Conservation (phyloP, 1,139 yeast species). For the Pichia sp. region DNA sequence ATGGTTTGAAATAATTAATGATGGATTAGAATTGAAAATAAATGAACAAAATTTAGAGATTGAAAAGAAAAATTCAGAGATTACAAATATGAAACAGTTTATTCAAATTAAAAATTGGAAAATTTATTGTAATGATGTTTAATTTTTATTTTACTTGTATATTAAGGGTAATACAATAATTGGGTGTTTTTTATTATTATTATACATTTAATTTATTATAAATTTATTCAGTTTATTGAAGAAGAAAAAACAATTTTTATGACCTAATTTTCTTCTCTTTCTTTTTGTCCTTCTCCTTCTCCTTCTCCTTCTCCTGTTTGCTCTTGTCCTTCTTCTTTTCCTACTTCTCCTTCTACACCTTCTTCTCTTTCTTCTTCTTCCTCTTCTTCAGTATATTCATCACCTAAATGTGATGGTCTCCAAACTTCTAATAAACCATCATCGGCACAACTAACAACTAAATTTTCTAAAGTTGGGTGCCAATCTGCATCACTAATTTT, state of each 20-base stretch:
- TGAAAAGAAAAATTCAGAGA: constrained; percentile 22
- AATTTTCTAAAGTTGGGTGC: constrained; percentile 40
- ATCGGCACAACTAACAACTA: constrained; percentile 45
- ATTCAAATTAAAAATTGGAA: constrained; percentile 36
- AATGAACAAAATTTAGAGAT: constrained; percentile 32
- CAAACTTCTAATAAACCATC: constrained; percentile 49
- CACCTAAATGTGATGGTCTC: constrained; percentile 48
- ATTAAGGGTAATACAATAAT: too few relatives aligned
- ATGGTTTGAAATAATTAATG: constrained; percentile 55
- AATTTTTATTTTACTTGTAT: too few relatives aligned
- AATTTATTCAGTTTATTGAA: background rate
- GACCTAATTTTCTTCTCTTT: constrained; percentile 1
- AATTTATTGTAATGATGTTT: constrained; percentile 10
- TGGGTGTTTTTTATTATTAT: too few relatives aligned
- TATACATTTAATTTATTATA: background rate
- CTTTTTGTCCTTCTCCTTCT: background rate
- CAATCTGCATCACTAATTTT: constrained; percentile 45
- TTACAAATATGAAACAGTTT: constrained; percentile 31
- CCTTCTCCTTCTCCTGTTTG: background rate
- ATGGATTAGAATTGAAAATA: constrained; percentile 35
- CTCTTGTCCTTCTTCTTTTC: constrained; percentile 1
- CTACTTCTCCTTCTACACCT: constrained; percentile 15
- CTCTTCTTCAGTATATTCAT: constrained; percentile 36
- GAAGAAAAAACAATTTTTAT: background rate
- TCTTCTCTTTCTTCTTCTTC: constrained; percentile 32